Evolutionary conservation across 306 rosid genomes (phyloP), one percentile per base, ranked within the genome.

Genomic region (Arachis stenosperma): DNA sequence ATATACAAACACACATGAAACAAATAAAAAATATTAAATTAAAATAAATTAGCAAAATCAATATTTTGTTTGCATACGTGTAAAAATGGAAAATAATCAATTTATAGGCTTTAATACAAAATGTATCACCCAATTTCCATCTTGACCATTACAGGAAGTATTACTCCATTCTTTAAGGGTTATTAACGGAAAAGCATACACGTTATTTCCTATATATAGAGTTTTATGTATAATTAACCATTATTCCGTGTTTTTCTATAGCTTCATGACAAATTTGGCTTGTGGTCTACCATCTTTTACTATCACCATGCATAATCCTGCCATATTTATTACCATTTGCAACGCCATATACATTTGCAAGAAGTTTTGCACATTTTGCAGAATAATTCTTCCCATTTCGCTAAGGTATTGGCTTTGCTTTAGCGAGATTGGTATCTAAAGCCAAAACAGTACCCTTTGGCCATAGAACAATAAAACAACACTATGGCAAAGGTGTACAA

Each of bases 181-280:
- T 33, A 33, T 33, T 2, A 33, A 33, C 3, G 37, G 37, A 33
- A 33, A 33, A 33, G 2, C 37, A 2, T 33, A 33, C 37, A 33
- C 37, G 37, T 33, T 2, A 1, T 33, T 33, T 33, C 4, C 37
- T 33, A 33, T 33, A 4, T 1, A 4, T 33, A 33, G 37, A 33
- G 37, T 33, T 33, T 33, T 4, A 33, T 33, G 37, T 33, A 33
- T 2, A 33, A 2, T 33, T 74, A 50, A 29, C 69, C 82, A 22
- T 50, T 58, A 70, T 71, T 60, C 55, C 82, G 6, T n/a, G 30
- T 54, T 8, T 69, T 42, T 59, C 74, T 72, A 67, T 69, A 59
- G 71, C 57, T 11, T 40, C 51, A n/a, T 50, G 6, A 53, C 17
- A 56, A 62, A 53, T 58, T 75, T 71, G 5, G 51, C 52, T 51